Conservation (phyloP, 2,329 filamentous ascomycete genomes). For the Trichophyton equinum region DNA sequence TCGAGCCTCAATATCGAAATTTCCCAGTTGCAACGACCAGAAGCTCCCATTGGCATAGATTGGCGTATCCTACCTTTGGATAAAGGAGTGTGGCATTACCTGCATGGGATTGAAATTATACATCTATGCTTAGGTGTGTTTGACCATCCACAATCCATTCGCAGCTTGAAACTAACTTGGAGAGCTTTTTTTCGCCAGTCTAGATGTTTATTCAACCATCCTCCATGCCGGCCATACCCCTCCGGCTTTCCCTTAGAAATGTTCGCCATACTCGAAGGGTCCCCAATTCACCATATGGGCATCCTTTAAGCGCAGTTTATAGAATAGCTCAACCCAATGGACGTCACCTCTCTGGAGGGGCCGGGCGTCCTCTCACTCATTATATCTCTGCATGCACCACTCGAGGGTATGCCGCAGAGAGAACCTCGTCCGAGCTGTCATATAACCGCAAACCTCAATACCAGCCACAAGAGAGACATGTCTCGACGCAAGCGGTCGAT, state of each 20-base stretch:
- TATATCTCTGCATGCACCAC: background rate
- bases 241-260: background rate
- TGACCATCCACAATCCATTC: no score
- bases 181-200: background rate
- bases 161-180: background rate
- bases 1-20: background rate
- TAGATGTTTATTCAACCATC: background rate
- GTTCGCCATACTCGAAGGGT: background rate
- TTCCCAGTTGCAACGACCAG: background rate
- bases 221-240: background rate
- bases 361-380: background rate
- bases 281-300: background rate
- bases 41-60: background rate
- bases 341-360: background rate
- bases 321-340: background rate
- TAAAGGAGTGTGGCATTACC: background rate
- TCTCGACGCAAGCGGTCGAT: background rate
- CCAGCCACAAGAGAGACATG: background rate
- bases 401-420: background rate
- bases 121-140: background rate
- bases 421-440: no score
- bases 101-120: background rate
- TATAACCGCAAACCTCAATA: background rate
- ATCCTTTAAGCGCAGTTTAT: background rate
- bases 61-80: background rate